phyloP scores from a whole-genome alignment of 805 yeast genomes.

The Phaffomyces antillensis region DNA sequence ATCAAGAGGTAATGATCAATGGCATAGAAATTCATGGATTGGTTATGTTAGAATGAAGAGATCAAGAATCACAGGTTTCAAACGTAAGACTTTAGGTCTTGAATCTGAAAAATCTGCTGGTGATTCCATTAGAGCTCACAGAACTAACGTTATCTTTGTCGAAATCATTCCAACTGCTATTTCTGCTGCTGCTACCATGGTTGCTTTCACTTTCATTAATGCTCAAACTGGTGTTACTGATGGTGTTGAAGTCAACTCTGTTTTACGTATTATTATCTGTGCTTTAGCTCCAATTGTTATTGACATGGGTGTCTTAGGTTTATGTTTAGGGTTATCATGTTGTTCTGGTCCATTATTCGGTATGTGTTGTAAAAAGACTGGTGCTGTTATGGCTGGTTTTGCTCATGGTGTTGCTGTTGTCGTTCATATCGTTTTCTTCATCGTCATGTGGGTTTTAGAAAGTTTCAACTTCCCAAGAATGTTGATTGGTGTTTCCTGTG shows the following conservation, averaged over 20 bases:
- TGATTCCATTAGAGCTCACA: conserved; percentile 77
- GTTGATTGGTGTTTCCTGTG: conserved; percentile 78
- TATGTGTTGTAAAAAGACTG: conserved; percentile 93
- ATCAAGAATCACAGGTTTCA: conserved; percentile 82
- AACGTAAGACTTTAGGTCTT: conserved; percentile 64
- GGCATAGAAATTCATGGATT: conserved; percentile 87
- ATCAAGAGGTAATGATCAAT: conserved; percentile 83
- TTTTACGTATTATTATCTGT: conserved; percentile 67
- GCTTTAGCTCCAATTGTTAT: conserved; percentile 87
- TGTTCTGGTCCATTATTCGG: conserved; percentile 96
- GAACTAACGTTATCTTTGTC: conserved; percentile 62
- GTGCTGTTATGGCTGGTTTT: conserved; percentile 88
- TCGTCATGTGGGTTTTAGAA: conserved; percentile 95
- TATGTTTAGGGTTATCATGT: conserved; percentile 80
- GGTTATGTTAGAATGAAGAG: conserved; percentile 77
- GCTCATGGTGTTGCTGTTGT: conserved; percentile 95
- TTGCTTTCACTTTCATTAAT: conserved; percentile 74
- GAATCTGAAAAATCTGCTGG: conserved; percentile 78
- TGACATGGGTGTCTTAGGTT: conserved; percentile 76
- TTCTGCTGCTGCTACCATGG: conserved; percentile 73
- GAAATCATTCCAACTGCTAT: conserved; percentile 65
- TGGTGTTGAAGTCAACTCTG: conserved; percentile 53
- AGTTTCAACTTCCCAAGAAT: conserved; percentile 85
- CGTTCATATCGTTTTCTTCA: conserved; percentile 79
- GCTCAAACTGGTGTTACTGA: conserved; percentile 77